phyloP scores from a whole-genome alignment of 371 early-diverging fungal species.

The Mucor mucedo region DNA sequence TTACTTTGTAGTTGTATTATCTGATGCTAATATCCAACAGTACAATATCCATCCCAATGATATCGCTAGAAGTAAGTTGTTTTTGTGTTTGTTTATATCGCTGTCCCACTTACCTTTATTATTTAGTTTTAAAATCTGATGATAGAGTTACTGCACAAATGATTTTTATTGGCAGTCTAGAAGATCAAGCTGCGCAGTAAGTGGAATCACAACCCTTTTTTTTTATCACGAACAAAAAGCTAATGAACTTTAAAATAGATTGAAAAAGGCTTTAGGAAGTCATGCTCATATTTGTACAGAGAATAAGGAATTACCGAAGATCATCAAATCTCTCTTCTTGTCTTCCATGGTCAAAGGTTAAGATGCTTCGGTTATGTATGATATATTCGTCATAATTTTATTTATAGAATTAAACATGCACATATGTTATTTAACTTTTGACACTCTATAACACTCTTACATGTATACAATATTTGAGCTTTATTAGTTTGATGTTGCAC shows the following conservation, averaged over 20 bases:
- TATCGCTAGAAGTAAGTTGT: conserved; percentile 67
- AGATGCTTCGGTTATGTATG: not conserved
- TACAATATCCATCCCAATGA: conserved; percentile 81
- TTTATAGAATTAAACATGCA: too few relatives aligned
- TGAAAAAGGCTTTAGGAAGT: conserved; percentile 68
- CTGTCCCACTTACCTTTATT: not conserved
- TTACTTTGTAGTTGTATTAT: conserved; percentile 79
- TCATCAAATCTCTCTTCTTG: conserved; percentile 79
- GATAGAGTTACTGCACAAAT: conserved; percentile 73
- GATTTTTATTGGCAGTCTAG: conserved; percentile 73
- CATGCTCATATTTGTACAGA: conserved; percentile 74
- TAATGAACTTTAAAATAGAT: conserved; percentile 31
- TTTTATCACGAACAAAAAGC: not conserved
- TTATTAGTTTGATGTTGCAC: too few relatives aligned
- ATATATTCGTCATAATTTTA: too few relatives aligned
- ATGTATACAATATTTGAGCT: too few relatives aligned
- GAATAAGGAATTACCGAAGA: conserved; percentile 82
- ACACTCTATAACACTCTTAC: too few relatives aligned
- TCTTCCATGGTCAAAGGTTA: conserved; percentile 70
- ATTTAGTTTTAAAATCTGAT: conserved; percentile 66
- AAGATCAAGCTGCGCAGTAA: conserved; percentile 71
- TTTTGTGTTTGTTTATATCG: not conserved
- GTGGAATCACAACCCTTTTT: conserved; percentile 8
- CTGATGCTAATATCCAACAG: conserved; percentile 86
- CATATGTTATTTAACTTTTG: too few relatives aligned